Evolutionary conservation across 495 filamentous ascomycete species (phyloP).

Genomic region (Podospora fimiseda): DNA sequence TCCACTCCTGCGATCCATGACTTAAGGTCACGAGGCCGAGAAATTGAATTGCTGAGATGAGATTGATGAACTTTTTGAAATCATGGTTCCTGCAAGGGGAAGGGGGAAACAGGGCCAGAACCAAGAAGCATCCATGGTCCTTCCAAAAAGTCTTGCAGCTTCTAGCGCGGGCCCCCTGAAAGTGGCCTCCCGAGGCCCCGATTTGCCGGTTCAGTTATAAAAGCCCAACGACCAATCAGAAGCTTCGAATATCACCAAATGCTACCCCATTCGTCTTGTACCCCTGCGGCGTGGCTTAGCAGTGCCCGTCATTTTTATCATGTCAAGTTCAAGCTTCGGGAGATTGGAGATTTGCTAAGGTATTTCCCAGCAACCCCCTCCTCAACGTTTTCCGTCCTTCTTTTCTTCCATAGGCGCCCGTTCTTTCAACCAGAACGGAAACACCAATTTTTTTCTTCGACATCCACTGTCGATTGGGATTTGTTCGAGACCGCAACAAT

Average conservation of each 20-base stretch:
- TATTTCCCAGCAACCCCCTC: background rate
- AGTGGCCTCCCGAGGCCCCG: constrained; percentile 13
- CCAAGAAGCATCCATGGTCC: too few relatives aligned
- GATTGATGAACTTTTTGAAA: too few relatives aligned
- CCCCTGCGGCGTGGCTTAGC: constrained; percentile 10
- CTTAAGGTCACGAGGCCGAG: constrained; percentile 1
- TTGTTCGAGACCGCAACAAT: too few relatives aligned
- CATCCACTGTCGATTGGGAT: background rate
- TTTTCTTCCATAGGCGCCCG: too few relatives aligned
- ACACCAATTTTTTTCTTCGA: background rate
- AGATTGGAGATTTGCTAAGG: too few relatives aligned
- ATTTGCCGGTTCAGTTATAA: constrained; percentile 7
- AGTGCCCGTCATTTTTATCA: constrained; percentile 11
- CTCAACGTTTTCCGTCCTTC: background rate
- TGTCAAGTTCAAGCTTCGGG: too few relatives aligned
- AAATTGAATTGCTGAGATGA: background rate
- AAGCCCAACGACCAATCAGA: constrained; percentile 10
- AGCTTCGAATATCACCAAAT: constrained; percentile 16
- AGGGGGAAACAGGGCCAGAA: too few relatives aligned
- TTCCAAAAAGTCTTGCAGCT: background rate
- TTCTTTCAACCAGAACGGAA: background rate
- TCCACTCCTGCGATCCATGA: background rate
- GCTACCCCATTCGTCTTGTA: constrained; percentile 5
- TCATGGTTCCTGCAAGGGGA: too few relatives aligned
- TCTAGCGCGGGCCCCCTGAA: constrained; percentile 7